These are phyloP conservation scores for Monosporozyma aerobia DNA, from an alignment of 805 yeast genomes.

Conservation along the genomic window DNA sequence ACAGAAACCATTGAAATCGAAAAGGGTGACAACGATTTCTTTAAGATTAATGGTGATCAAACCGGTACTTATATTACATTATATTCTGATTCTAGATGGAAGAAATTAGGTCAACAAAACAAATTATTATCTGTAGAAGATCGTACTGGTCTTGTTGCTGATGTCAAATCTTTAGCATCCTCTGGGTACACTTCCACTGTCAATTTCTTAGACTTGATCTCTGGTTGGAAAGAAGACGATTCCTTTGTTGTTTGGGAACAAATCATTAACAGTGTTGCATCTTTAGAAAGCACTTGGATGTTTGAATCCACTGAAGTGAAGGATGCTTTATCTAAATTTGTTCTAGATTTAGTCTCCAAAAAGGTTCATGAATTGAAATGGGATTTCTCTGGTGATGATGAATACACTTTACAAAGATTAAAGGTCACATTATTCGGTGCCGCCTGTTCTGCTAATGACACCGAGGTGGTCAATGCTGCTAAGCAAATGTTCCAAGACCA, in stretches of 20 bases:
- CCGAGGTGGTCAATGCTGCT: slow-evolving; percentile 39
- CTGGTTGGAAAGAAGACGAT: slow-evolving; percentile 50
- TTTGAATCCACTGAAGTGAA: slow-evolving; percentile 41
- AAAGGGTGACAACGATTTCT: slow-evolving; percentile 36
- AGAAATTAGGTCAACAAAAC: slow-evolving; percentile 48
- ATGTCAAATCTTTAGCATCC: slow-evolving; percentile 58
- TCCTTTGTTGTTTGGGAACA: slow-evolving; percentile 63
- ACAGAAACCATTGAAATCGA: slow-evolving; percentile 35
- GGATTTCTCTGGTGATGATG: slow-evolving; percentile 44
- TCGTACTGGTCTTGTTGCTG: slow-evolving; percentile 72
- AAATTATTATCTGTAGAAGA: slow-evolving; percentile 64
- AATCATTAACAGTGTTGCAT: slow-evolving; percentile 39
- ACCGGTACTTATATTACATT: slow-evolving; percentile 68
- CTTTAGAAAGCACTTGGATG: slow-evolving; percentile 44
- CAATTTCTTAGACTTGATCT: slow-evolving; percentile 48
- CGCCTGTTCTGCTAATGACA: slow-evolving; percentile 46
- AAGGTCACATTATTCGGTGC: slow-evolving; percentile 53
- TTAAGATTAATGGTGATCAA: slow-evolving; percentile 64
- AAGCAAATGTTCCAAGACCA: slow-evolving; percentile 42
- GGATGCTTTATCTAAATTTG: slow-evolving; percentile 42
- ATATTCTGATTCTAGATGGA: slow-evolving; percentile 59
- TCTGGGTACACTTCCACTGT: slow-evolving; percentile 60
- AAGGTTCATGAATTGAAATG: slow-evolving; percentile 54
- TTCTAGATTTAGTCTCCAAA: slow-evolving; percentile 43
- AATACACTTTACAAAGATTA: slow-evolving; percentile 54